phyloP scores from a whole-genome alignment of 2,329 filamentous ascomycete species.

The Aspergillus tanneri region DNA sequence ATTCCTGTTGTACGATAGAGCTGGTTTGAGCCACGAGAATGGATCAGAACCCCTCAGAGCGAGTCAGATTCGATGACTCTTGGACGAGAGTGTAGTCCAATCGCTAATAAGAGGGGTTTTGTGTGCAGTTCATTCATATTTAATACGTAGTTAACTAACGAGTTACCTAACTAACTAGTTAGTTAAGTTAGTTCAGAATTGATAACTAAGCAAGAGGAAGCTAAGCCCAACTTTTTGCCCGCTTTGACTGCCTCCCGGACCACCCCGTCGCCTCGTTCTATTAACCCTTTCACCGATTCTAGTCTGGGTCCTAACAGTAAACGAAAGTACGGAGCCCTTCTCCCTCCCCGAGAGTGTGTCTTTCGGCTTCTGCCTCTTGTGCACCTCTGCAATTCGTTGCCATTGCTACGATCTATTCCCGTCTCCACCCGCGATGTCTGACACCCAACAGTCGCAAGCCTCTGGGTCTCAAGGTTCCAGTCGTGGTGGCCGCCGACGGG shows the following conservation, averaged over 20 bases:
- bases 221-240: constrained; percentile 20
- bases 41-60: too few species aligned
- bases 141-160: too few species aligned
- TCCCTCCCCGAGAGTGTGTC: constrained; percentile 1
- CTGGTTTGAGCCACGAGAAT: too few species aligned
- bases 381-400: constrained; percentile 1
- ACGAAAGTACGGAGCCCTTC: constrained; percentile 12
- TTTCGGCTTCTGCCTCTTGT: not conserved
- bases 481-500: constrained; percentile 43
- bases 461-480: constrained; percentile 40
- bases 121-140: too few species aligned
- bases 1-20: too few species aligned
- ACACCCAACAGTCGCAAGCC: constrained; percentile 26
- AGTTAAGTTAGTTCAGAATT: not conserved
- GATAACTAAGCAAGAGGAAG: constrained; percentile 22
- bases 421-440: constrained; percentile 28
- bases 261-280: not conserved
- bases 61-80: too few species aligned
- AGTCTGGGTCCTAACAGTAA: constrained; percentile 9
- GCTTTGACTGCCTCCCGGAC: constrained; percentile 10
- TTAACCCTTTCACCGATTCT: not conserved
- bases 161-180: not conserved
- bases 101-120: too few species aligned
- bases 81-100: too few species aligned
- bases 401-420: constrained; percentile 9